A percentile compares a stretch with the other conserved stretches of the same genome.
phyloP scores from a whole-genome alignment of 2,329 filamentous ascomycete genomes.

The Neopestalotiopsis clavispora region DNA sequence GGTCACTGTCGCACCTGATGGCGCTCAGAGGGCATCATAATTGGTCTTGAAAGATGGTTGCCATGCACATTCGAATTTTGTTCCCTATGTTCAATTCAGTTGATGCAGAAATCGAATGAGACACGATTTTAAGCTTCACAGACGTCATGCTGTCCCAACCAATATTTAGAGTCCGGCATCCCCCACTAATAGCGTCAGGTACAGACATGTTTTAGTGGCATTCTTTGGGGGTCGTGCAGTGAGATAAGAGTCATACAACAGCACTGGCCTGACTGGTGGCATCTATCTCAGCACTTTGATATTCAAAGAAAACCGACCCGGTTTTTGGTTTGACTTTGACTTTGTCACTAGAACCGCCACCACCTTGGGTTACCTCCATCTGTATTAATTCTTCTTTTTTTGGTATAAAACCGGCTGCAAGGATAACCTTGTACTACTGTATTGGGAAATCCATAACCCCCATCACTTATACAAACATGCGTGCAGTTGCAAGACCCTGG shows the following conservation, averaged over 20 bases:
- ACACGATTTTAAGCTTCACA: too few species aligned
- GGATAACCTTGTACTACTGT: background rate
- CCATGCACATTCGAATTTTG: background rate
- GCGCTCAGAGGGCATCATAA: background rate
- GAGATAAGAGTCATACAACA: constrained; percentile 8
- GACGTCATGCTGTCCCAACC: too few species aligned
- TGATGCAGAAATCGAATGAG: too few species aligned
- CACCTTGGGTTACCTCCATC: background rate
- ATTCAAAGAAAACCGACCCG: background rate
- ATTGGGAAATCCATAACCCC: background rate
- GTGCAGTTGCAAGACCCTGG: constrained; percentile 31
- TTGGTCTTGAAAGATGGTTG: background rate
- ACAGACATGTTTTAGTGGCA: background rate
- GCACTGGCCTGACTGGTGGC: background rate
- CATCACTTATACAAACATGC: constrained; percentile 24
- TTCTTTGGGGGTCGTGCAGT: background rate
- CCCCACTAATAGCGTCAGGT: background rate
- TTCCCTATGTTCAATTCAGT: background rate
- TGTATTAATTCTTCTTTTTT: background rate
- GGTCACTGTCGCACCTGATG: background rate
- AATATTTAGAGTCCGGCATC: background rate
- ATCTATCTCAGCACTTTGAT: background rate
- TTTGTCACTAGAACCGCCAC: constrained; percentile 12
- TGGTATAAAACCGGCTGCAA: background rate
- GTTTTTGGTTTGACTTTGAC: background rate